Evolutionary conservation across 2,329 filamentous ascomycete species (phyloP).

Genomic region (Exophiala phaeomuriformis): DNA sequence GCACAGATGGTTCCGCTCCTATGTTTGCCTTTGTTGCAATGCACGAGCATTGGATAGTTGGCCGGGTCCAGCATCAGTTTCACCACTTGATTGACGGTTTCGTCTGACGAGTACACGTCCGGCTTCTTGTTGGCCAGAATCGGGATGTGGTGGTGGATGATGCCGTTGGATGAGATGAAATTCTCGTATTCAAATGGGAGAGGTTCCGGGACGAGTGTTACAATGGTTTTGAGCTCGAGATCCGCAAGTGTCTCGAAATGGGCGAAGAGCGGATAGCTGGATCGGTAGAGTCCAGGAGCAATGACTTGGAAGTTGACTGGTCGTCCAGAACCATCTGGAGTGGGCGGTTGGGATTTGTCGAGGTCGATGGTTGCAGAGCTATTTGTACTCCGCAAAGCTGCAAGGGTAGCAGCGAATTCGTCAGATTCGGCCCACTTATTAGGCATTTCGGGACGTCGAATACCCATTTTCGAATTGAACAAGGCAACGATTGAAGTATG

Average conservation of each 20-base stretch:
- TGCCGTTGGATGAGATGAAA: constrained; percentile 61
- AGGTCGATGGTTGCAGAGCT: constrained; percentile 18
- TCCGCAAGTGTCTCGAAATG: constrained; percentile 63
- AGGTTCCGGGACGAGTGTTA: constrained; percentile 48
- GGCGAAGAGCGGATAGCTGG: constrained; percentile 65
- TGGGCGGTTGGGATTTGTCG: constrained; percentile 30
- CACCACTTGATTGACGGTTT: constrained; percentile 64
- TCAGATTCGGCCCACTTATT: constrained; percentile 4
- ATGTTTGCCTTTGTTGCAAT: constrained; percentile 93
- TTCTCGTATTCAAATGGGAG: constrained; percentile 42
- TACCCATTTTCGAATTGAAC: neutral
- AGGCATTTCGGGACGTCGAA: constrained; percentile 1
- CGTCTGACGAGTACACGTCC: constrained; percentile 54
- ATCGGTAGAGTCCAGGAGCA: constrained; percentile 67
- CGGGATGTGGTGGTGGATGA: constrained; percentile 66
- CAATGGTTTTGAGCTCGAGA: constrained; percentile 68
- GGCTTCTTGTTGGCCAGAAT: constrained; percentile 83
- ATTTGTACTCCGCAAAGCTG: constrained; percentile 10
- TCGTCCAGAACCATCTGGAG: constrained; percentile 30
- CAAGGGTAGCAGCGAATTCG: constrained; percentile 9
- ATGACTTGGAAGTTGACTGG: constrained; percentile 73
- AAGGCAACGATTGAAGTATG: neutral
- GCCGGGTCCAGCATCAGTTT: constrained; percentile 61
- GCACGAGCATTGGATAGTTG: constrained; percentile 75
- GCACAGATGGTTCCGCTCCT: constrained; percentile 85